phyloP scores from a whole-genome alignment of 176 grass and related monocot species.

The Juncus effusus region DNA sequence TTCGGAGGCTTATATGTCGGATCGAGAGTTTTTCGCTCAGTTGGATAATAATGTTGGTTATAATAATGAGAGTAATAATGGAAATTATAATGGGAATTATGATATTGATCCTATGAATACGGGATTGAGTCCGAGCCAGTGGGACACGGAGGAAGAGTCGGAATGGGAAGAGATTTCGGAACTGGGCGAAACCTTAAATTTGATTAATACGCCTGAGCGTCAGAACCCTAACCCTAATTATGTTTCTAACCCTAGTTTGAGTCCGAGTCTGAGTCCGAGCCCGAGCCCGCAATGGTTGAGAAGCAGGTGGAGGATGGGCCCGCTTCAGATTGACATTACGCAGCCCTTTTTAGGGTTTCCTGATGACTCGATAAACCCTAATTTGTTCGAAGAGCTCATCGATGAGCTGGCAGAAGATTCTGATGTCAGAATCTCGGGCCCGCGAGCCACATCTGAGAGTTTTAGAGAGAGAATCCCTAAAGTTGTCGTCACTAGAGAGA shows the following conservation, averaged over 20 bases:
- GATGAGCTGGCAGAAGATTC: constrained; percentile 47
- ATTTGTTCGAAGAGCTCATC: constrained; percentile 62
- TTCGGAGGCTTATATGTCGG: constrained; percentile 56
- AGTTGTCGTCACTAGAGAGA: constrained; percentile 49
- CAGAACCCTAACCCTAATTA: constrained; percentile 19
- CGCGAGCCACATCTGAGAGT: constrained; percentile 59
- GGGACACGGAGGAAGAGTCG: constrained; percentile 51
- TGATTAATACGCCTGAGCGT: constrained; percentile 29
- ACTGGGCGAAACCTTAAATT: constrained; percentile 39
- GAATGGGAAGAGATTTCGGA: constrained; percentile 47
- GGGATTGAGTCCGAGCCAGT: constrained; percentile 37
- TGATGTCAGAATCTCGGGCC: constrained; percentile 57
- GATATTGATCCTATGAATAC: constrained; percentile 91
- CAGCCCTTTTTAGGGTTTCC: constrained; percentile 45
- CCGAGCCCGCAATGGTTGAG: constrained; percentile 19
- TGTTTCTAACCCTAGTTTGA: constrained; percentile 14
- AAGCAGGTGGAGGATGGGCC: constrained; percentile 18
- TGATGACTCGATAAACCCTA: constrained; percentile 71
- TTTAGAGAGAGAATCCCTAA: constrained; percentile 45
- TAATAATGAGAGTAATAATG: constrained; percentile 37
- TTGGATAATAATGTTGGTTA: constrained; percentile 40
- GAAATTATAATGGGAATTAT: constrained; percentile 24
- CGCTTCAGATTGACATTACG: constrained; percentile 27
- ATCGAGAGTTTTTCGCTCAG: constrained; percentile 48
- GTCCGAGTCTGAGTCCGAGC: constrained; percentile 12